Evolutionary conservation across 257 asterid species (phyloP).

Genomic region (Haberlea rhodopensis): DNA sequence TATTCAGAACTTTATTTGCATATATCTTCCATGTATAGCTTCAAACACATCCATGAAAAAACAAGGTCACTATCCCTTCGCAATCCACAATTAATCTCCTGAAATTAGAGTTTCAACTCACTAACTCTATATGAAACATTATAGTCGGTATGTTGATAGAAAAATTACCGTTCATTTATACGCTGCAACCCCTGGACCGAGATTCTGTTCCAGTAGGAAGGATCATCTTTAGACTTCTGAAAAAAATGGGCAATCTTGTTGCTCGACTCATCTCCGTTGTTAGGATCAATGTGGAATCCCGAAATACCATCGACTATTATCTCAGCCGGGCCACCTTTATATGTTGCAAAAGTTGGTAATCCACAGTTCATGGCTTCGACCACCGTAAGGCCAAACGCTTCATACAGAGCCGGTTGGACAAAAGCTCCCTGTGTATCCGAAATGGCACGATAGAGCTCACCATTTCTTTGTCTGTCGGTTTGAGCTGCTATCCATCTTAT

Average conservation of each 20-base stretch:
- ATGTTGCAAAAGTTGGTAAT: slow-evolving; percentile 86
- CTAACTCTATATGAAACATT: not conserved
- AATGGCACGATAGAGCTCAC: slow-evolving; percentile 75
- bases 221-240: slow-evolving; percentile 65
- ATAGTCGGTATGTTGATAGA: not conserved
- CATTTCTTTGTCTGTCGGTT: slow-evolving; percentile 62
- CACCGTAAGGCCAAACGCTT: slow-evolving; percentile 88
- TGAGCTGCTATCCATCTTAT: slow-evolving; percentile 93
- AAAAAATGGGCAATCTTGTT: slow-evolving; percentile 81
- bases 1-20: slow-evolving; percentile 76
- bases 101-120: too few species aligned
- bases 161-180: slow-evolving; percentile 65
- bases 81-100: not conserved
- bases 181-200: slow-evolving; percentile 73
- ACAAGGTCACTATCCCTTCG: not conserved
- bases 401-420: slow-evolving; percentile 86
- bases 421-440: slow-evolving; percentile 90
- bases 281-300: slow-evolving; percentile 80
- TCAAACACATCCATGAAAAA: slow-evolving; percentile 25
- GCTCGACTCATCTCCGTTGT: slow-evolving; percentile 74
- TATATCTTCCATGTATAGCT: slow-evolving; percentile 95
- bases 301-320: slow-evolving; percentile 79
- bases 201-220: slow-evolving; percentile 59
- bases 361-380: slow-evolving; percentile 96
- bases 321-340: slow-evolving; percentile 98